Conservation (phyloP, 306 rosid species). For the Abrus precatorius region DNA sequence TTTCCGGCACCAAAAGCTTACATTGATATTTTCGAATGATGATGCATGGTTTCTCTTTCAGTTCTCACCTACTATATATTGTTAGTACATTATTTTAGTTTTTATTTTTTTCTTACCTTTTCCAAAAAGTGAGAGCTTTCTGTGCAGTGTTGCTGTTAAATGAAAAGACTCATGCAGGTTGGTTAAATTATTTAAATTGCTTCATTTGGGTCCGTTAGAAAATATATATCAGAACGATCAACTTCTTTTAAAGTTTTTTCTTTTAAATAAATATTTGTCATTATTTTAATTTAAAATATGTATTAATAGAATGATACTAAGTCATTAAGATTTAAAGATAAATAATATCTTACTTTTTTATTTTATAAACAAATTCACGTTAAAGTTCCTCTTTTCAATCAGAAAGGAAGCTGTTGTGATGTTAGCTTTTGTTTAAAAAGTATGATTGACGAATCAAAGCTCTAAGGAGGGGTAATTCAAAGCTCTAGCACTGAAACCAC, state of each 20-base stretch:
- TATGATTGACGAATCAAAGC: conserved; percentile 40
- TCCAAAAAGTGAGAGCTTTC: conserved; percentile 41
- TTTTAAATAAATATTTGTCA: too few relatives aligned
- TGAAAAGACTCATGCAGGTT: conserved; percentile 39
- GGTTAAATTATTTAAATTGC: conserved; percentile 26
- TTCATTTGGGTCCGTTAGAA: not conserved
- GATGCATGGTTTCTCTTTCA: conserved; percentile 21
- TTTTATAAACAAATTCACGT: too few relatives aligned
- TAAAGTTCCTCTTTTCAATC: not conserved
- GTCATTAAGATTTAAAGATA: too few relatives aligned
- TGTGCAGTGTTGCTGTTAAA: conserved; percentile 22
- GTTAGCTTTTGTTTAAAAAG: conserved; percentile 34
- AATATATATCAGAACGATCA: too few relatives aligned
- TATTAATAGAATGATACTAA: too few relatives aligned
- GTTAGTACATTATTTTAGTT: not conserved
- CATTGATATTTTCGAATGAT: conserved; percentile 21
- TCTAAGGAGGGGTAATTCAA: not conserved
- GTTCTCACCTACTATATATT: conserved; percentile 4
- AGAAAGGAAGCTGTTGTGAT: conserved; percentile 36
- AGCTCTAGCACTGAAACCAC: not conserved
- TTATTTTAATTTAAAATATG: too few relatives aligned
- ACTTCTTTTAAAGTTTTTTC: too few relatives aligned
- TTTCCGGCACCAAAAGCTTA: not conserved
- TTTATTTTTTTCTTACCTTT: not conserved
- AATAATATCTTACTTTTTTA: too few relatives aligned